Percentiles rank a stretch among this genome's conserved stretches.
Evolutionary conservation across 495 filamentous ascomycete species (phyloP).

Genomic region (Terfezia boudieri): DNA sequence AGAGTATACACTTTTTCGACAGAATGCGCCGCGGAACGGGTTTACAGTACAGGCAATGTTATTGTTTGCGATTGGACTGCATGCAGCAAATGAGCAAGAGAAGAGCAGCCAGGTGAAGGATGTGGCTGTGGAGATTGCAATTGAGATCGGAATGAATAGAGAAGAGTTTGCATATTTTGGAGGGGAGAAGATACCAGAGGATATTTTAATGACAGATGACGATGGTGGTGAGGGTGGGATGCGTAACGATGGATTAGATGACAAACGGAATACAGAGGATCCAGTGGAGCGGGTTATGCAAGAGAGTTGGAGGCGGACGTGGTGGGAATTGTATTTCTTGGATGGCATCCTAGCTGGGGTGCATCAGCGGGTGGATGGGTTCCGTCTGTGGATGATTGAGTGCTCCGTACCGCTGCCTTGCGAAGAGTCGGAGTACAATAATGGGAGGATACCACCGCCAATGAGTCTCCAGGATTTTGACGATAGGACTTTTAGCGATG

Average conservation of each 20-base stretch:
- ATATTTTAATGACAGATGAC: conserved; percentile 9
- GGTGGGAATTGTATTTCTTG: conserved; percentile 76
- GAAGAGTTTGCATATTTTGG: conserved; percentile 28
- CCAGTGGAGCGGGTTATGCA: conserved; percentile 29
- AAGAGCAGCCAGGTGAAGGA: conserved; percentile 43
- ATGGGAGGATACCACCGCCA: conserved; percentile 38
- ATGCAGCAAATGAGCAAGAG: conserved; percentile 46
- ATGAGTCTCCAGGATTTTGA: conserved; percentile 49
- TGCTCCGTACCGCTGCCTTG: conserved; percentile 48
- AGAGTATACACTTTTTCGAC: conserved; percentile 28
- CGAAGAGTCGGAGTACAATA: conserved; percentile 47
- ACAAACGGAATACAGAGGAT: conserved; percentile 15
- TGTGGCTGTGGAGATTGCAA: conserved; percentile 42
- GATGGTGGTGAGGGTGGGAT: conserved; percentile 22
- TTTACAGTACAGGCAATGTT: conserved; percentile 58
- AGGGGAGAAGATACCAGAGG: conserved; percentile 42
- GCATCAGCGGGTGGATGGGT: conserved; percentile 30
- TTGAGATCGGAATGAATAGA: conserved; percentile 55
- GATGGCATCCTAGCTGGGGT: conserved; percentile 44
- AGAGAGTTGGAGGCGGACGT: conserved; percentile 65
- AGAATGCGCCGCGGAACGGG: conserved; percentile 32
- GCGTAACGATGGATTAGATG: neutral
- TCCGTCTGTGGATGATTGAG: conserved; percentile 31
- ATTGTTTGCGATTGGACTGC: conserved; percentile 52
- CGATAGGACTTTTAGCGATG: conserved; percentile 37